Base-by-base conservation (phyloP, 768 basidiomycete species). In the Panus rudis region DNA sequence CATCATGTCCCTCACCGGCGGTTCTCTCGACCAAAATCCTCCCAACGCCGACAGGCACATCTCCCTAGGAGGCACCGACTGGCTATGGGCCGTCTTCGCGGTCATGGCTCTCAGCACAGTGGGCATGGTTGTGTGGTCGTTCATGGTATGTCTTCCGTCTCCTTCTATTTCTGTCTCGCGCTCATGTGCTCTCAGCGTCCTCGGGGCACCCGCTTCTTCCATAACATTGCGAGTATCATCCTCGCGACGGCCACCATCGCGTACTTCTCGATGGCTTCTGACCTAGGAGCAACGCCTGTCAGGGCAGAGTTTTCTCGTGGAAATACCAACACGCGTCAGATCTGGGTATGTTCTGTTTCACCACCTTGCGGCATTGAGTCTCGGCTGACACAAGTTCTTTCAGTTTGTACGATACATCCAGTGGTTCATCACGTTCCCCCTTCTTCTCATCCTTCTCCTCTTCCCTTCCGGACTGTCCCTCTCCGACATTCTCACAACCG, bases 241-340 rank as follows among this genome's bases (percentile, higher is more conserved):
- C 59, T 79, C 20, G 61, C 66, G 4, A 73, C 73, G 1, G 61
- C 75, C 0, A 55, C 65, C 10, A 64, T 79, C 41, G 58, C 69
- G 0, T 76, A 74, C 55, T 76, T 75, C 55, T 57, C 69, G 6
- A 76, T 79, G 76, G 78, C 76, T 0, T 77, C 76, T 13, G 63
- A 78, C 53, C 61, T 79, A 24, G 78, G 78, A 14, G 61, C 61
- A 41, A 68, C 75, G 0, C 56, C 71, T 25, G 53, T 79, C 37
- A 43, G 24, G 5, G 63, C 68, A 20, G 73, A 75, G 52, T 75
- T 71, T 47, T 42, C 49, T 12, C 61, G 62, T 23, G 48, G 47
- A 4, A 45, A 45, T 33, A 46, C 60, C 35, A 45, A 41, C 3
- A 61, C 60, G 1, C 69, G 69, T 16, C 67, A 61, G 49, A 57